Evolutionary conservation across 2,329 filamentous ascomycete genomes (phyloP).

Genomic region (Truncatella angustata): DNA sequence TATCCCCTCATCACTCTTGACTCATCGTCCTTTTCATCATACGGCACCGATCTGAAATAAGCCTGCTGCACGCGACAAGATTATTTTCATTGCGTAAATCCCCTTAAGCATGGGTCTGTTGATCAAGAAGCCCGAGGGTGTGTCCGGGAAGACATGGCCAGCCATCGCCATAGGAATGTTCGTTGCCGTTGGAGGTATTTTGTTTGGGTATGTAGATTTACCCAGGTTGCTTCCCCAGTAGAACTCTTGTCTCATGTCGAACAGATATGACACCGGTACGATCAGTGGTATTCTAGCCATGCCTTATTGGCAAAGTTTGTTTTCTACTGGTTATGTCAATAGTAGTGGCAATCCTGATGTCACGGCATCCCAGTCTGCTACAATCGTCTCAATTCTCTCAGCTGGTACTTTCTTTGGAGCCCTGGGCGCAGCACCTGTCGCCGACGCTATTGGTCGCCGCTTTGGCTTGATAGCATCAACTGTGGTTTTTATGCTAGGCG

Average conservation of each 20-base stretch:
- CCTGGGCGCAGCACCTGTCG: constrained; percentile 58
- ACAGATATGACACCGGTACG: constrained; percentile 58
- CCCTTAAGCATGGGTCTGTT: too few species aligned
- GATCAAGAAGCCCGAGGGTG: too few species aligned
- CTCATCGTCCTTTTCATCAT: too few species aligned
- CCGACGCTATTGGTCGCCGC: constrained; percentile 65
- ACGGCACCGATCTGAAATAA: too few species aligned
- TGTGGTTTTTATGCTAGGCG: constrained; percentile 65
- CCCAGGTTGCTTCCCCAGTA: neutral
- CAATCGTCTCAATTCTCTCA: constrained; percentile 73
- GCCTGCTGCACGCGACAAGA: too few species aligned
- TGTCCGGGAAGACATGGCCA: too few species aligned
- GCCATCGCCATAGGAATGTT: constrained; percentile 63
- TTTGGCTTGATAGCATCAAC: constrained; percentile 60
- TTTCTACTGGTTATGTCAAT: constrained; percentile 52
- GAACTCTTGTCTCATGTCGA: neutral
- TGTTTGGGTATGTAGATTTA: constrained; percentile 47
- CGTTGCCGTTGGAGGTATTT: constrained; percentile 59
- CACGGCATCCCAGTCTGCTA: constrained; percentile 55
- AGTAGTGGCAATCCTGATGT: constrained; percentile 41
- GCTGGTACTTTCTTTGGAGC: constrained; percentile 77
- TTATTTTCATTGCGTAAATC: too few species aligned
- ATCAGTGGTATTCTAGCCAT: constrained; percentile 60
- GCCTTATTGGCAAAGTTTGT: constrained; percentile 49
- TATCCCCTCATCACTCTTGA: too few species aligned